Conservation (phyloP, 1,284 basidiomycete species). For the Sanghuangporus weigelae region DNA sequence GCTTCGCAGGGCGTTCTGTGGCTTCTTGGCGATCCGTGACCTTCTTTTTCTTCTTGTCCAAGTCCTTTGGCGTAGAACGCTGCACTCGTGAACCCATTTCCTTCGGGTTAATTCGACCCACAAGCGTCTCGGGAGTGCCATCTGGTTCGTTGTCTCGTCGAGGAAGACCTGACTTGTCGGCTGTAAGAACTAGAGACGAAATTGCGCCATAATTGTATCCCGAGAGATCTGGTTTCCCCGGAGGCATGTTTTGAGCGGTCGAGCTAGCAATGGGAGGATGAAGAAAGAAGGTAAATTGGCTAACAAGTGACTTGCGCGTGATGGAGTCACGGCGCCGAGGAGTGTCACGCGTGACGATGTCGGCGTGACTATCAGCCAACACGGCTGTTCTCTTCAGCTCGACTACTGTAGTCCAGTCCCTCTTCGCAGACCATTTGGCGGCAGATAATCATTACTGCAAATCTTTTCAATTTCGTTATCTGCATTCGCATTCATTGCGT, state of each 20-base stretch:
- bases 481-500: no score
- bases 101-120: constrained; percentile 83
- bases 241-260: constrained; percentile 13
- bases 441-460: no score
- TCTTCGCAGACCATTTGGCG: no score
- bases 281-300: background rate
- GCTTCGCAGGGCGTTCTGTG: constrained; percentile 53
- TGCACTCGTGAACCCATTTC: constrained; percentile 94
- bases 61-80: constrained; percentile 80
- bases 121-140: constrained; percentile 90
- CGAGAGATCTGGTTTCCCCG: constrained; percentile 70
- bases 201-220: constrained; percentile 90
- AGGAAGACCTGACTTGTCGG: constrained; percentile 69
- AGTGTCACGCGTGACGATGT: no score
- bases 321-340: background rate
- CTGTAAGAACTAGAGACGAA: constrained; percentile 81
- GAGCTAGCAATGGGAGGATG: background rate
- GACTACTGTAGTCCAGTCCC: no score
- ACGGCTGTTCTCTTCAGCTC: no score
- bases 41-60: constrained; percentile 95
- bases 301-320: background rate
- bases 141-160: constrained; percentile 92
- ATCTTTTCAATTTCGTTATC: no score
- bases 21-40: constrained; percentile 52
- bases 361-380: no score